Percentiles rank a stretch among this genome's conserved stretches.
Evolutionary conservation across 1,284 basidiomycete species (phyloP).

Genomic region (Trichosporon faecale): DNA sequence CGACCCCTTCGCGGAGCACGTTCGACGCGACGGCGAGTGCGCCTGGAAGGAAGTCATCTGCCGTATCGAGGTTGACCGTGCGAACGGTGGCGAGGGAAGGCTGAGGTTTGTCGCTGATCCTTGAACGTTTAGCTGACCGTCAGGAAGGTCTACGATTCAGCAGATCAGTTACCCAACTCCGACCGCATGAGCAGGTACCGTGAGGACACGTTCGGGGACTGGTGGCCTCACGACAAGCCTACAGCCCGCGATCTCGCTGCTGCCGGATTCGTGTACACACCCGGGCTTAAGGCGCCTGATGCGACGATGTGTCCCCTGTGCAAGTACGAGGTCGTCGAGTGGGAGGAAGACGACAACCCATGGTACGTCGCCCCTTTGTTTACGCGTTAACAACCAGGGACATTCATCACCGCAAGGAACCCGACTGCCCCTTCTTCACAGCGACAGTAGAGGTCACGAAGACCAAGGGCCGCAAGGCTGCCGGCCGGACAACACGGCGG

Average conservation of each 20-base stretch:
- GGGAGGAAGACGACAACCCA: constrained; percentile 77
- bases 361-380: constrained; percentile 49
- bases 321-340: constrained; percentile 66
- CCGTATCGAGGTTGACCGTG: constrained; percentile 55
- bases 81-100: constrained; percentile 21
- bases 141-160: constrained; percentile 61
- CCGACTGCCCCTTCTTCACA: constrained; percentile 48
- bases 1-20: constrained; percentile 74
- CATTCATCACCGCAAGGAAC: constrained; percentile 39
- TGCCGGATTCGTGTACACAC: constrained; percentile 75
- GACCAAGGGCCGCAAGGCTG: neutral
- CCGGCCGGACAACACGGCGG: neutral
- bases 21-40: constrained; percentile 64
- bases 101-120: constrained; percentile 11
- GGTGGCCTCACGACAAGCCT: constrained; percentile 73
- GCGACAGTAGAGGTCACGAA: constrained; percentile 23
- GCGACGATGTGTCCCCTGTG: constrained; percentile 75
- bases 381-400: constrained; percentile 31
- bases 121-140: neutral
- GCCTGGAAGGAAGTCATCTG: constrained; percentile 75
- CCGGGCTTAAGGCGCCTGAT: constrained; percentile 62
- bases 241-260: constrained; percentile 71
- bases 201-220: constrained; percentile 63
- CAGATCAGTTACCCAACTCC: constrained; percentile 62
- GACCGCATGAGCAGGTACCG: constrained; percentile 67